phyloP scores from a whole-genome alignment of 129 eudicot genomes.

The Helianthus tuberosus region DNA sequence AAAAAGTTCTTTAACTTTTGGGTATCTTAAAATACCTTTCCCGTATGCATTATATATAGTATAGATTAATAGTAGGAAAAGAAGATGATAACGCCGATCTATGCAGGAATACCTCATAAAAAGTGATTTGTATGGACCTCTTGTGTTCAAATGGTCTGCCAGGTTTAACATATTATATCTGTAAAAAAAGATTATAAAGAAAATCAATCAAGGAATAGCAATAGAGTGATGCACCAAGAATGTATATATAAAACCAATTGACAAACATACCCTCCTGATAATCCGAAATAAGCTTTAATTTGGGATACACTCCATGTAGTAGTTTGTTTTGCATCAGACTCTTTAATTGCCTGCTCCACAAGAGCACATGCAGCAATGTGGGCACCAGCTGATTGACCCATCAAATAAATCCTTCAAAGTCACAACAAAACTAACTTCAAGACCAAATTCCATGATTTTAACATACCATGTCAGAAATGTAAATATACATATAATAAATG shows the following conservation, averaged over 20 bases:
- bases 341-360: constrained; percentile 85
- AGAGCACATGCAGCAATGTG: constrained; percentile 97
- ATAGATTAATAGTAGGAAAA: neutral
- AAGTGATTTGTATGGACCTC: constrained; percentile 80
- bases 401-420: constrained; percentile 63
- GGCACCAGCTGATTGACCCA: constrained; percentile 99
- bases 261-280: constrained; percentile 87
- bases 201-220: neutral
- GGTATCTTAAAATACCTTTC: too few species aligned
- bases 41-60: too few species aligned
- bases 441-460: neutral
- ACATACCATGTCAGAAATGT: neutral
- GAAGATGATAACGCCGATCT: neutral
- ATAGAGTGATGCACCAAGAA: neutral
- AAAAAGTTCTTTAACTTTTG: too few species aligned
- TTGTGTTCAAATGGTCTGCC: constrained; percentile 68
- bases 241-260: neutral
- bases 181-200: constrained; percentile 30
- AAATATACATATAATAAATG: neutral
- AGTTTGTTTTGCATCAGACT: constrained; percentile 61
- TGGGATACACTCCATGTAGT: constrained; percentile 91
- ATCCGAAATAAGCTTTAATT: constrained; percentile 84
- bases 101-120: constrained; percentile 55
- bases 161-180: constrained; percentile 82
- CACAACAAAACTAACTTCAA: constrained; percentile 12